Base-by-base conservation (phyloP, 768 basidiomycete species). In the Boletus eberwhitei region DNA sequence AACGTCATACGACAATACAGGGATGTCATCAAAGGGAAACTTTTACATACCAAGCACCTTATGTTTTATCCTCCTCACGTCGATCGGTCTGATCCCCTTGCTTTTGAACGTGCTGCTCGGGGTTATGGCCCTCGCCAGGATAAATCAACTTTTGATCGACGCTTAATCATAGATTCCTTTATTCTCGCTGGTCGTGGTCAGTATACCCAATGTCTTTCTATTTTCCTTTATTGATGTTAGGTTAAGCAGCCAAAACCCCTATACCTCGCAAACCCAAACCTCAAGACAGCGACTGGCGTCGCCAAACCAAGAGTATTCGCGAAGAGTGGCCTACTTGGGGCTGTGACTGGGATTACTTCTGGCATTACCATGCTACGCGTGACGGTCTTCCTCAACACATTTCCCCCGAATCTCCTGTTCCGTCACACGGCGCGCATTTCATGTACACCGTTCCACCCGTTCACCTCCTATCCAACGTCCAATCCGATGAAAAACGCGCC, bases 41-140 rank as follows among this genome's bases (percentile, higher is more conserved):
- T 52, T 2, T 5, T 54, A 1, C 34, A 52, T 2, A 54, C 40
- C 19, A 54, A 54, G 8, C 40, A 39, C 1, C 5, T 54, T 0
- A 54, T 54, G 39, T 54, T 35, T 36, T 54, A 52, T 2, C 49
- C 50, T 4, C 50, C 40, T 22, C 32, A 37, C 0, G 26, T 54
- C 7, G 24, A 54, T 8, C 19, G 0, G 1, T 36, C 19, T 1
- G 39, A 54, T 36, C 39, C 49, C 1, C 12, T 54, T 0, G 14
- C 26, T 1, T 54, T 31, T 6, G 39, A 54, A 42, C 16, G 8
- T 9, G 49, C 34, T 36, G 40, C 40, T 1, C 14, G 16, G 31
- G 50, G 50, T 29, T 54, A 52, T 9, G 24, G 3, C 2, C 2
- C 34, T 13, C 14, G 34, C 5, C 2, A 29, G 0, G n/a, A 54